Evolutionary conservation across 176 grass and related monocot species (phyloP), one percentile per base, ranked within the genome.

Genomic region (Zizania latifolia): DNA sequence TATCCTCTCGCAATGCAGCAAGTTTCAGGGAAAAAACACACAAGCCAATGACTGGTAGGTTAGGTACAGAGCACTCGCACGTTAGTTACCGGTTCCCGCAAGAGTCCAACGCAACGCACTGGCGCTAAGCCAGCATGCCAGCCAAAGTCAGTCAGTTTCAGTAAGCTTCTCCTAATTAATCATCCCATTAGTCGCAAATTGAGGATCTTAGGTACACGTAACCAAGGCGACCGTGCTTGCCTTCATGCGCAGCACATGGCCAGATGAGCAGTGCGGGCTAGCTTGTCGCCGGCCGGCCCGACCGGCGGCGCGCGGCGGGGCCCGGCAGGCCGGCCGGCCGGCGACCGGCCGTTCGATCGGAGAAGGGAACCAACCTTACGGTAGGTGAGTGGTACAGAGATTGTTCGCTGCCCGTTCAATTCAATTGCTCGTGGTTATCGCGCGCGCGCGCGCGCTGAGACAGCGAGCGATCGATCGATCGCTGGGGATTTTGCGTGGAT

Each of bases 181-280:
- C 56, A 53, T 10, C 12, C 0, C 27, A 19, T 45, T 4, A 45
- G 77, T 70, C 32, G 32, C 73, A n/a, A 31, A 78, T 43, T 39
- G 10, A 62, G 74, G 74, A 64, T 71, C 8, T 71, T 19, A 27
- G 39, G 12, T 75, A 65, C 54, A 62, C 65, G 73, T 77, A 53
- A 27, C 17, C 0, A 19, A 22, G 11, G 71, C 27, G 23, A 71
- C 82, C 56, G 26, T 21, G 17, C 62, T n/a, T n/a, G n/a, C n/a
- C n/a, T 73, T 77, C 81, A 77, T 83, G 81, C 65, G 13, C 65
- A 5, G 61, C 81, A 84, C 73, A 77, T 71, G 82, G 82, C 74
- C 74, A 78, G 74, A 39, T 32, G 1, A n/a, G 66, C 73, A 38
- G n/a, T 37, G 71, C 70, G n/a, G n/a, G n/a, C n/a, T n/a, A n/a